phyloP scores from a whole-genome alignment of 768 basidiomycete genomes.

The Candolleomyces eurysporus region DNA sequence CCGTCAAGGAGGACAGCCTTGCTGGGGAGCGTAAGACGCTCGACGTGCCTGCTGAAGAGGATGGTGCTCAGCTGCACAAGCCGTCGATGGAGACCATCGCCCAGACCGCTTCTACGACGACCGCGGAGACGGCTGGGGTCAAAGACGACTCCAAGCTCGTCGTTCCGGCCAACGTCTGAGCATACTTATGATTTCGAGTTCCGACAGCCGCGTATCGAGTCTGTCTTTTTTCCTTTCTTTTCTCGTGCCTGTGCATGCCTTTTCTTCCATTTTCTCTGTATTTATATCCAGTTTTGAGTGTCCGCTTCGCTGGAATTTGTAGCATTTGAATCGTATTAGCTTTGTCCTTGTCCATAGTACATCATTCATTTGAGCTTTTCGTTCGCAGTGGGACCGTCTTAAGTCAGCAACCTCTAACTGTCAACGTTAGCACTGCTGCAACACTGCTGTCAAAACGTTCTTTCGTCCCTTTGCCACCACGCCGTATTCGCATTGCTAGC shows the following conservation, averaged over 20 bases:
- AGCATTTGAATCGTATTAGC: too few relatives aligned
- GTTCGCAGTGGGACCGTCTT: too few relatives aligned
- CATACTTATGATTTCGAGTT: not conserved
- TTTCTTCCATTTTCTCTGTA: not conserved
- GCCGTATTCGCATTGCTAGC: too few relatives aligned
- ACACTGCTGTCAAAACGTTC: too few relatives aligned
- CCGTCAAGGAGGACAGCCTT: not conserved
- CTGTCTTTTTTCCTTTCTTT: not conserved
- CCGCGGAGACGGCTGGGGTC: not conserved
- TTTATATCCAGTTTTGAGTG: not conserved
- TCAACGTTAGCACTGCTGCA: too few relatives aligned
- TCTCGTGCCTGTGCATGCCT: not conserved
- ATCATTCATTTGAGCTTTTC: too few relatives aligned
- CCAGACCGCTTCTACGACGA: slow-evolving; percentile 4
- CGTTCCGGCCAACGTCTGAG: not conserved
- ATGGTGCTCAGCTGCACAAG: slow-evolving; percentile 9
- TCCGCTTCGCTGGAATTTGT: not conserved
- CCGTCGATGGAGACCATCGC: slow-evolving; percentile 26
- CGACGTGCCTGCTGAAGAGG: not conserved
- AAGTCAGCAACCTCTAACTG: too few relatives aligned
- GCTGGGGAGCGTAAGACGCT: not conserved
- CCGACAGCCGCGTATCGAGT: not conserved
- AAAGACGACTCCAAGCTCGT: not conserved
- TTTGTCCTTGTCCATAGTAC: too few relatives aligned
- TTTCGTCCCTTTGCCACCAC: too few relatives aligned